These are phyloP conservation scores for Yamadazyma jaroonii DNA, from an alignment of 1,139 yeast genomes.

Conservation along the genomic window DNA sequence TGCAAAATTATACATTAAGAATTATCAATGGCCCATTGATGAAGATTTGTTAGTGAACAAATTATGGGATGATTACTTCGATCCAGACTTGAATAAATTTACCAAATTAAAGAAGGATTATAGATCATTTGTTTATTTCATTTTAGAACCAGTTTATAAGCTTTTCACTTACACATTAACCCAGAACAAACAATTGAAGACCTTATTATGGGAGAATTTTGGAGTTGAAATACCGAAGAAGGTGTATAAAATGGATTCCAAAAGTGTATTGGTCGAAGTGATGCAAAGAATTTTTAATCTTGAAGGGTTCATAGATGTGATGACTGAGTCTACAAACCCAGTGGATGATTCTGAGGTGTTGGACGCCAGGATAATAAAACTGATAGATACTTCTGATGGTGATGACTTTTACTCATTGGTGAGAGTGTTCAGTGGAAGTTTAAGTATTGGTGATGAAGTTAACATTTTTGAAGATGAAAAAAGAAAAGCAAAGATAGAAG, in stretches of 20 bases:
- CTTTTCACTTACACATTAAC: conserved; percentile 62
- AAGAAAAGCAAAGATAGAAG: conserved; percentile 40
- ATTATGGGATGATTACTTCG: conserved; percentile 70
- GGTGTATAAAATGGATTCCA: conserved; percentile 51
- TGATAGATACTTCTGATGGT: conserved; percentile 53
- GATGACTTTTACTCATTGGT: conserved; percentile 52
- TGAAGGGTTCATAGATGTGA: conserved; percentile 53
- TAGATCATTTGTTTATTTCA: conserved; percentile 65
- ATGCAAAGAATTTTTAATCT: conserved; percentile 54
- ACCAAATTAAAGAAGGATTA: conserved; percentile 23
- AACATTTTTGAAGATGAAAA: conserved; percentile 59
- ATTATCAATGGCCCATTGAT: conserved; percentile 12
- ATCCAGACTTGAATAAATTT: conserved; percentile 44
- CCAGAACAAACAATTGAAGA: conserved; percentile 38
- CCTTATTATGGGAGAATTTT: conserved; percentile 46
- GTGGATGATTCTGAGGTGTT: conserved; percentile 4
- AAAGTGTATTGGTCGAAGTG: conserved; percentile 53
- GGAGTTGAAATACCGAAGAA: conserved; percentile 39
- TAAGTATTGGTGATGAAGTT: conserved; percentile 48
- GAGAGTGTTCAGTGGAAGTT: conserved; percentile 59
- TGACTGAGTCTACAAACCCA: conserved; percentile 43
- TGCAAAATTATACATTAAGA: conserved; percentile 49
- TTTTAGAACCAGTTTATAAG: conserved; percentile 81
- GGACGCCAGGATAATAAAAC: conserved; percentile 60
- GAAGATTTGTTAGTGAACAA: conserved; percentile 31